Percentiles rank a stretch among this genome's conserved stretches.
Conservation (phyloP, 2,329 filamentous ascomycete species). For the Huntiella decipiens region DNA sequence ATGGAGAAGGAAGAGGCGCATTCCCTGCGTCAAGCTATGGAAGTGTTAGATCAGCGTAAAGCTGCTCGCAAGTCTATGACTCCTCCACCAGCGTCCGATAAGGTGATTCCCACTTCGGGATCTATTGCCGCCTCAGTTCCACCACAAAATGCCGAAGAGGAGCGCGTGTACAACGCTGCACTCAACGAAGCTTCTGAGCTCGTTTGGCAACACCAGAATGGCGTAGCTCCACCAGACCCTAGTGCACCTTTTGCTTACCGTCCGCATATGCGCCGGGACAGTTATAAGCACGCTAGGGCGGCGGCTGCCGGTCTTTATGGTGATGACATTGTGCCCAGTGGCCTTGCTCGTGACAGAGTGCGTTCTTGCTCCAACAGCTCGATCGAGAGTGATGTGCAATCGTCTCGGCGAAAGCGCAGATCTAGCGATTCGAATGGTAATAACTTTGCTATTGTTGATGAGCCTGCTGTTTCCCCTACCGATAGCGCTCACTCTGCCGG, state of each 20-base stretch:
- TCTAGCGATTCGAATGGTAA: conserved; percentile 5
- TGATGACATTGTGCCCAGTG: conserved; percentile 26
- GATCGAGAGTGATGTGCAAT: conserved; percentile 24
- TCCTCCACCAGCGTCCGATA: neutral
- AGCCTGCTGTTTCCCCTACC: conserved; percentile 5
- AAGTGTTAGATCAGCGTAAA: conserved; percentile 46
- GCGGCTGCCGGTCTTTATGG: conserved; percentile 36
- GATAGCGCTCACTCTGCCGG: conserved; percentile 1
- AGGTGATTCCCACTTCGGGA: conserved; percentile 7
- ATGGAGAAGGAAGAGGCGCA: conserved; percentile 64
- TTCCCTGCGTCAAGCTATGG: conserved; percentile 51
- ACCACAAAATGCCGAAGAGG: conserved; percentile 32
- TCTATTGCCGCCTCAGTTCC: conserved; percentile 12
- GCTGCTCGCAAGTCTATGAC: conserved; percentile 14
- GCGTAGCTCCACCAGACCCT: conserved; percentile 28
- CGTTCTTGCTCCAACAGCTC: conserved; percentile 35
- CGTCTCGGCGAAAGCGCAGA: conserved; percentile 2
- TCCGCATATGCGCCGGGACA: conserved; percentile 49
- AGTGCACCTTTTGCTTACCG: conserved; percentile 49
- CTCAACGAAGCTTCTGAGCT: conserved; percentile 62
- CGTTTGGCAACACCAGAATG: conserved; percentile 55
- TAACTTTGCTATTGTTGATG: conserved; percentile 3
- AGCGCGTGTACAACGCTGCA: conserved; percentile 47
- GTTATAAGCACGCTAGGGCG: conserved; percentile 48
- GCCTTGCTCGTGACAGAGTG: conserved; percentile 25